A percentile compares a stretch with the other conserved stretches of the same genome.
phyloP scores from a whole-genome alignment of 768 basidiomycete genomes.

The Boletus edulis region DNA sequence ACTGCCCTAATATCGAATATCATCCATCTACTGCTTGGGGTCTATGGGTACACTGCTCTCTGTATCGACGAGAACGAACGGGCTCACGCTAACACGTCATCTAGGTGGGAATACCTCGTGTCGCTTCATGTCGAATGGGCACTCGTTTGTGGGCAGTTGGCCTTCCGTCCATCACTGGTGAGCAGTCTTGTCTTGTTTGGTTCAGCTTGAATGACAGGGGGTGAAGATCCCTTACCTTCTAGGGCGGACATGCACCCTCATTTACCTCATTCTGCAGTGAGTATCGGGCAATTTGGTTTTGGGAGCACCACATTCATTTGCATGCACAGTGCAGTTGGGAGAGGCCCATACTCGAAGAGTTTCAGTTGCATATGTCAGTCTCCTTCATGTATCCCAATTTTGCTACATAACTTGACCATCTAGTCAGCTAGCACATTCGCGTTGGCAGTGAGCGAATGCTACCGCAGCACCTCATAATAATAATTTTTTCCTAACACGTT shows the following conservation, averaged over 20 bases:
- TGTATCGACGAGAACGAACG: neutral
- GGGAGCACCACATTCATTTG: neutral
- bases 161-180: slow-evolving; percentile 21
- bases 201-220: neutral
- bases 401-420: neutral
- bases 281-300: neutral
- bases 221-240: slow-evolving; percentile 19
- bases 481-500: neutral
- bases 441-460: slow-evolving; percentile 2
- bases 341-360: neutral
- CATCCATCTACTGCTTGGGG: slow-evolving; percentile 11
- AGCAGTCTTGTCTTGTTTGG: neutral
- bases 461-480: no score
- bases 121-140: slow-evolving; percentile 16
- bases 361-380: slow-evolving; percentile 15
- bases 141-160: slow-evolving; percentile 9
- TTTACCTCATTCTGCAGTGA: slow-evolving; percentile 12
- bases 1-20: neutral
- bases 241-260: slow-evolving; percentile 12
- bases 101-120: slow-evolving; percentile 24
- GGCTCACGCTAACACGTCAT: neutral
- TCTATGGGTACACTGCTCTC: slow-evolving; percentile 16
- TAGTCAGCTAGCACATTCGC: slow-evolving; percentile 2
- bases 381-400: neutral
- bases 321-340: slow-evolving; percentile 1